Evolutionary conservation across 1,284 basidiomycete genomes (phyloP), one percentile per base, ranked within the genome.

Genomic region (Taiwanofungus camphoratus): DNA sequence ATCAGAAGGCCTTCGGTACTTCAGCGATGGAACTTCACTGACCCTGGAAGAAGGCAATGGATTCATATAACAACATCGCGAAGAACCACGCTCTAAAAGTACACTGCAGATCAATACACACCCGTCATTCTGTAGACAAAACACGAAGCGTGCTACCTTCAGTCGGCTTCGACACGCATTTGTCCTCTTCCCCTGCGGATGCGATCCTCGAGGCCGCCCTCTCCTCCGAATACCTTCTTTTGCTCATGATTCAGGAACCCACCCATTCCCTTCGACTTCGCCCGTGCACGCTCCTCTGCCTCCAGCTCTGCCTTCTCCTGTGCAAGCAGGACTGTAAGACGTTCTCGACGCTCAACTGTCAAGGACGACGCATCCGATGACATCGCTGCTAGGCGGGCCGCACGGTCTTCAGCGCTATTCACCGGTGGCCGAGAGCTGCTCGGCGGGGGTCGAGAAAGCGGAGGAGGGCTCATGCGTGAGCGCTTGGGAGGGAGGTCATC

Each of bases 341-440:
- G 77, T 51, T 79, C 74, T 50, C 82, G 76, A n/a, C 90, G 77
- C 42, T 89, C 81, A 1, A 61, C 58, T 29, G 74, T 71, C 69
- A 92, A 72, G 13, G 66, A 60, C 20, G 69, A 62, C 1, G 93
- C 93, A 50, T 86, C 78, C 1, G 74, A 63, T 20, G 82, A 68
- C 93, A 97, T 96, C 8, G 89, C 87, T 0, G 89, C 92, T 15
- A 97, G 71, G 23, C 86, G 82, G 18, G 88, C 87, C 2, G 82
- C 82, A 23, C 92, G 86, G 42, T 86, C 81, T 1, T 78, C 74
- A 4, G 59, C 62, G 31, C 50, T 49, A 16, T 56, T 50, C 38
- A 55, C 53, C 20, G 56, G 41, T 44, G 57, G 52, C 39, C 52
- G 40, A 44, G 52, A 52, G n/a, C 52, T 54, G 7, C 54, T 53